phyloP scores from a whole-genome alignment of 805 yeast species.

The Barnettozyma pratensis region DNA sequence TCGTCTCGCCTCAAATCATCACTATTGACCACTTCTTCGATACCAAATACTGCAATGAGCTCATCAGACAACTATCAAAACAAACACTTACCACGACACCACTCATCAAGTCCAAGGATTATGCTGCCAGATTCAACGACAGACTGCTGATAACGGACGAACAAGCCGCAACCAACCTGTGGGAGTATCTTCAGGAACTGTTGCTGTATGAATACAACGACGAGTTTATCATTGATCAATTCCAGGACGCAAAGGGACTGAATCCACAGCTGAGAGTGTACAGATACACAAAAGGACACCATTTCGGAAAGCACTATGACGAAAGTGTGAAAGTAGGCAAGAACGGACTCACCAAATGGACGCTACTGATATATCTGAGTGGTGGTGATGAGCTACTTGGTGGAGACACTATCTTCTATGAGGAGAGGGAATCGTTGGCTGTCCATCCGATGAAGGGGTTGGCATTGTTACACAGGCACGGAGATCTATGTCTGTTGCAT shows the following conservation, averaged over 20 bases:
- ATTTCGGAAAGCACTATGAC: slow-evolving; percentile 57
- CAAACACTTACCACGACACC: slow-evolving; percentile 42
- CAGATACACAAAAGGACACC: slow-evolving; percentile 51
- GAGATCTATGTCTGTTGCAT: slow-evolving; percentile 57
- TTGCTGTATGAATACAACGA: slow-evolving; percentile 28
- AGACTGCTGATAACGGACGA: slow-evolving; percentile 38
- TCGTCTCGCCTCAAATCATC: slow-evolving; percentile 14
- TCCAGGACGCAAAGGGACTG: slow-evolving; percentile 39
- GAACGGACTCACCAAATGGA: slow-evolving; percentile 50
- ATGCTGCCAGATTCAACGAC: slow-evolving; percentile 56
- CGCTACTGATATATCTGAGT: slow-evolving; percentile 50
- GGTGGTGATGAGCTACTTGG: slow-evolving; percentile 53
- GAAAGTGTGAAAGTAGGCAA: slow-evolving; percentile 41
- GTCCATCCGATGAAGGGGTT: slow-evolving; percentile 48
- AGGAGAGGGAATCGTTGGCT: slow-evolving; percentile 10
- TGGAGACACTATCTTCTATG: slow-evolving; percentile 55
- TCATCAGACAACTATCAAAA: slow-evolving; percentile 4
- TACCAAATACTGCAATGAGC: slow-evolving; percentile 6
- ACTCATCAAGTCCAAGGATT: slow-evolving; percentile 40
- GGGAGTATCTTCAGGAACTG: slow-evolving; percentile 36
- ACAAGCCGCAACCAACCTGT: slow-evolving; percentile 33
- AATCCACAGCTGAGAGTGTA: slow-evolving; percentile 54
- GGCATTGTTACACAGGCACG: slow-evolving; percentile 61
- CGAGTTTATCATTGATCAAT: slow-evolving; percentile 27
- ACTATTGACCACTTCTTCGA: slow-evolving; percentile 18